Evolutionary conservation across 2,329 filamentous ascomycete genomes (phyloP).

Genomic region (Graphilbum ipis-grandicollis): DNA sequence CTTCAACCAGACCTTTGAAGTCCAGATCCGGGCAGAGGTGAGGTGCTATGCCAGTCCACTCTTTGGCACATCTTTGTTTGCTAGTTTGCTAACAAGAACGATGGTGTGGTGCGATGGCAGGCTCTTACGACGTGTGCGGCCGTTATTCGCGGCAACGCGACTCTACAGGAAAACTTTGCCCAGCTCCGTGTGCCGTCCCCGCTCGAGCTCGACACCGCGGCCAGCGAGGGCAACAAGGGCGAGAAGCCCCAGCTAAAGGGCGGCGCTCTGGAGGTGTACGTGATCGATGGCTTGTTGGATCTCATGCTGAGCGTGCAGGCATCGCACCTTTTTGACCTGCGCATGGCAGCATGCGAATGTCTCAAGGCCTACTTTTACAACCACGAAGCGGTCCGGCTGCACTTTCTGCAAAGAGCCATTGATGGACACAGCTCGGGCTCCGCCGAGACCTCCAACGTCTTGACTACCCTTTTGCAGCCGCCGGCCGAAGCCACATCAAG

Average conservation of each 20-base stretch:
- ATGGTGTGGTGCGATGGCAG: conserved; percentile 20
- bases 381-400: conserved; percentile 63
- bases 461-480: conserved; percentile 63
- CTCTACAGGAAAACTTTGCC: conserved; percentile 76
- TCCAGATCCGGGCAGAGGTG: conserved; percentile 69
- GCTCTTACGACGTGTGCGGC: conserved; percentile 76
- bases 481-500: conserved; percentile 39
- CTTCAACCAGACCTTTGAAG: conserved; percentile 55
- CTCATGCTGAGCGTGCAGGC: conserved; percentile 54
- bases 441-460: conserved; percentile 73
- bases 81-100: background rate
- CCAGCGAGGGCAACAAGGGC: conserved; percentile 7
- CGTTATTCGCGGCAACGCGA: conserved; percentile 64
- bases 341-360: conserved; percentile 74
- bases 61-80: background rate
- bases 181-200: conserved; percentile 61
- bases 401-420: conserved; percentile 79
- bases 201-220: conserved; percentile 18
- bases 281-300: conserved; percentile 85
- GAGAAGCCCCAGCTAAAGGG: conserved; percentile 24
- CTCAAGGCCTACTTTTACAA: conserved; percentile 83
- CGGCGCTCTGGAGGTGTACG: conserved; percentile 52
- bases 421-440: conserved; percentile 63
- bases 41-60: conserved; percentile 8
- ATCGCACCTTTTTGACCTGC: conserved; percentile 55